phyloP scores from a whole-genome alignment of 2,329 filamentous ascomycete genomes.

The Aureobasidium pullulans region DNA sequence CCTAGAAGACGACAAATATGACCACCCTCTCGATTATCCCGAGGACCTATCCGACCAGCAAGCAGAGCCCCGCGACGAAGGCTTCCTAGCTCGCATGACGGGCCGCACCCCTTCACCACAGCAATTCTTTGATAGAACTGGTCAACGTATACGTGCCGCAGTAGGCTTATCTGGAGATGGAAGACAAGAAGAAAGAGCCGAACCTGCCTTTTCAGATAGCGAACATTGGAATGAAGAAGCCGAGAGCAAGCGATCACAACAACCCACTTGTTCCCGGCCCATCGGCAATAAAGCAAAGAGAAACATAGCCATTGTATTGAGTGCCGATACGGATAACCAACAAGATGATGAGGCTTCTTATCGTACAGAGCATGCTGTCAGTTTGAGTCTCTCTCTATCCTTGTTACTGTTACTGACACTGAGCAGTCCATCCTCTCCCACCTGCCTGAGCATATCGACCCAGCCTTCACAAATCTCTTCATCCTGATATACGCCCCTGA shows the following conservation, averaged over 20 bases:
- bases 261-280: constrained; percentile 29
- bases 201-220: constrained; percentile 53
- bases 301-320: constrained; percentile 82
- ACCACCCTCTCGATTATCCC: constrained; percentile 12
- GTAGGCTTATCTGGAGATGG: constrained; percentile 65
- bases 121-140: constrained; percentile 77
- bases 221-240: constrained; percentile 90
- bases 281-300: constrained; percentile 39
- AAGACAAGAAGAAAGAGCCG: constrained; percentile 19
- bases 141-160: constrained; percentile 71
- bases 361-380: constrained; percentile 71
- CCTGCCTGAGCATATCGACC: constrained; percentile 70
- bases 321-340: constrained; percentile 59
- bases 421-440: constrained; percentile 66
- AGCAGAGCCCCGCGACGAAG: constrained; percentile 16
- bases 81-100: constrained; percentile 70
- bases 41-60: background rate
- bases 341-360: constrained; percentile 51
- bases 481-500: constrained; percentile 83
- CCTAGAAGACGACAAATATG: constrained; percentile 28
- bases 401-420: background rate
- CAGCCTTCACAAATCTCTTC: constrained; percentile 68
- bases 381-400: constrained; percentile 28
- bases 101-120: constrained; percentile 80
- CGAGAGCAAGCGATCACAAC: constrained; percentile 51